Base-by-base conservation (phyloP, 768 basidiomycete species). In the Cyathus striatus region DNA sequence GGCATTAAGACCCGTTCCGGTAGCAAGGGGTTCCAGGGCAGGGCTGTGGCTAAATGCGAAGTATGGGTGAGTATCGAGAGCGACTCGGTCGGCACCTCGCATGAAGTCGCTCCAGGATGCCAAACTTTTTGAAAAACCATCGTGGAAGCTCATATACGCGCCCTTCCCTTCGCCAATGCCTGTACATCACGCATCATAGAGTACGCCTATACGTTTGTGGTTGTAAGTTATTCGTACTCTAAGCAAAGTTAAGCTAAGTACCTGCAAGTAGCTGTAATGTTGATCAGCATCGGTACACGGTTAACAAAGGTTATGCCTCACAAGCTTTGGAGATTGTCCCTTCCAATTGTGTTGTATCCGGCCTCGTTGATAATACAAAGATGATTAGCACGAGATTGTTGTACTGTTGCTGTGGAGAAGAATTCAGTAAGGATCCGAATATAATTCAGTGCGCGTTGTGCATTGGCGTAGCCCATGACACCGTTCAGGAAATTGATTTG, bases 381-480 rank as follows among this genome's bases (percentile, higher is more conserved):
- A n/a, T n/a, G 44, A 79, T 66, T 9, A 70, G 71, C 6, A 85
- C 71, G 16, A 90, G 75, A 42, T 83, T 66, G 44, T 64, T 67
- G 68, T 85, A 90, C 52, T 89, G 75, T 2, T 81, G 75, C 60
- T 90, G 86, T n/a, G 78, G n/a, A 75, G 58, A 94, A 83, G 65
- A 93, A 94, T 60, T 88, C 85, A 40, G 79, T 74, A 53, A 87
- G 66, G 38, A 82, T 75, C n/a, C 90, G 77, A 50, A 93, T 85
- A 52, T 86, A 82, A 57, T 87, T 76, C 36, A 93, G 63, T 6
- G 82, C 69, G 13, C 90, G 78, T 59, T 92, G 81, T 14, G 86
- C 90, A 52, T 94, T 93, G 26, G 89, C 87, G 44, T 88, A 60
- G 17, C 91, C 91, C 91, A 92, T 92, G 25, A 81, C 76, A 23